phyloP scores from a whole-genome alignment of 2,329 filamentous ascomycete species.

The Aspergillus sp. region DNA sequence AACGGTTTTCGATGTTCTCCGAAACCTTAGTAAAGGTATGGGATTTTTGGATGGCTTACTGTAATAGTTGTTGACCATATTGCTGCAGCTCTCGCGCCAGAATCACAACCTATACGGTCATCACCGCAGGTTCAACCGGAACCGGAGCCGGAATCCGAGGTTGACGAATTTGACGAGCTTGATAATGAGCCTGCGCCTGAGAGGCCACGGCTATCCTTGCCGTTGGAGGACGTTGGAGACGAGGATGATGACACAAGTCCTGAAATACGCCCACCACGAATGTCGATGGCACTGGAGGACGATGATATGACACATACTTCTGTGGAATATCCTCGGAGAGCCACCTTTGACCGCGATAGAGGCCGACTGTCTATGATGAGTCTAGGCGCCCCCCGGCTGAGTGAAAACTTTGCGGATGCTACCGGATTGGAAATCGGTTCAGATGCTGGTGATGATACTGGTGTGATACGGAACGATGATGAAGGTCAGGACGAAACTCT shows the following conservation, averaged over 20 bases:
- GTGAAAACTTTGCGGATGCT: slow-evolving; percentile 52
- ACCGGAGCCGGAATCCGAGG: slow-evolving; percentile 19
- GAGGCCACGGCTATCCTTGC: slow-evolving; percentile 44
- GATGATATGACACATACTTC: slow-evolving; percentile 43
- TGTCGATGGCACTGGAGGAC: slow-evolving; percentile 47
- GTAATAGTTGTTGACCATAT: neutral
- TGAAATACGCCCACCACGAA: slow-evolving; percentile 37
- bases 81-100: slow-evolving; percentile 48
- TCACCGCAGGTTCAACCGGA: slow-evolving; percentile 43
- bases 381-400: slow-evolving; percentile 43
- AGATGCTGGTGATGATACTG: slow-evolving; percentile 39
- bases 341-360: slow-evolving; percentile 37
- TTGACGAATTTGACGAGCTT: slow-evolving; percentile 45
- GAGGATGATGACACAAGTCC: slow-evolving; percentile 45
- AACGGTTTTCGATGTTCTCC: slow-evolving; percentile 56
- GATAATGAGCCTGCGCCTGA: slow-evolving; percentile 49
- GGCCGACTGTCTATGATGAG: slow-evolving; percentile 45
- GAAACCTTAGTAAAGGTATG: slow-evolving; percentile 53
- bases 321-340: slow-evolving; percentile 46
- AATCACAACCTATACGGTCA: slow-evolving; percentile 47
- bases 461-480: slow-evolving; percentile 36
- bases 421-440: slow-evolving; percentile 46
- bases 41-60: neutral
- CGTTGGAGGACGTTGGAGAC: slow-evolving; percentile 47
- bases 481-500: slow-evolving; percentile 37